Percentiles rank a stretch among this genome's conserved stretches.
Evolutionary conservation across 768 basidiomycete genomes (phyloP).

Genomic region (Mycena albidolilacea): DNA sequence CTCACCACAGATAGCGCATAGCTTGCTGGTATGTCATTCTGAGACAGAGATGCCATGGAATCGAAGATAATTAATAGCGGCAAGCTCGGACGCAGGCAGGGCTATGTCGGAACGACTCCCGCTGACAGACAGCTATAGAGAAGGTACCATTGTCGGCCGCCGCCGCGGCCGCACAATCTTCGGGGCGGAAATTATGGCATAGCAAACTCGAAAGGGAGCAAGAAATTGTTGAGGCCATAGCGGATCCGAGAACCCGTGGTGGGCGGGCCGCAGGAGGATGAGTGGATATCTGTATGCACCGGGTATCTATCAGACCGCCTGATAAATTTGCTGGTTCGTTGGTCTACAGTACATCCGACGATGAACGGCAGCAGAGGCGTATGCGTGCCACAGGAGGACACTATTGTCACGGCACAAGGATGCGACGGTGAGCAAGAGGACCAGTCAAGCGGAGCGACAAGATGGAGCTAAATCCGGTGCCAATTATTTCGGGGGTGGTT

Average conservation of each 20-base stretch:
- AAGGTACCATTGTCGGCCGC: background rate
- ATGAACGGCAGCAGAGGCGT: background rate
- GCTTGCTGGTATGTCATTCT: background rate
- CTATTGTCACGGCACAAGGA: conserved; percentile 15
- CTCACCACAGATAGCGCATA: background rate
- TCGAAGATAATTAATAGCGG: background rate
- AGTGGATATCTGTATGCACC: background rate
- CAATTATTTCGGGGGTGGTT: background rate
- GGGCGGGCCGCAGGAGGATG: background rate
- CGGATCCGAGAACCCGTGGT: conserved; percentile 8
- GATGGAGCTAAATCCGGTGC: conserved; percentile 12
- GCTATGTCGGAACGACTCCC: background rate
- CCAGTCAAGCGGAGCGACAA: background rate
- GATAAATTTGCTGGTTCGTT: conserved; percentile 12
- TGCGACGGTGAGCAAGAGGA: conserved; percentile 4
- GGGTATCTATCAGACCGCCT: conserved; percentile 21
- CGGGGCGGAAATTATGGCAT: background rate
- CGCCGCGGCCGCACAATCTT: conserved; percentile 4
- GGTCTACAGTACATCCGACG: conserved; percentile 15
- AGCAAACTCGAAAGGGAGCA: background rate
- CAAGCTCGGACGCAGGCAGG: background rate
- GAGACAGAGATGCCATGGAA: background rate
- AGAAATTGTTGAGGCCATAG: background rate
- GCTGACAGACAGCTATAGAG: background rate
- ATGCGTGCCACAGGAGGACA: conserved; percentile 7